Conservation (phyloP, 768 basidiomycete species). For the Terana coerulea region DNA sequence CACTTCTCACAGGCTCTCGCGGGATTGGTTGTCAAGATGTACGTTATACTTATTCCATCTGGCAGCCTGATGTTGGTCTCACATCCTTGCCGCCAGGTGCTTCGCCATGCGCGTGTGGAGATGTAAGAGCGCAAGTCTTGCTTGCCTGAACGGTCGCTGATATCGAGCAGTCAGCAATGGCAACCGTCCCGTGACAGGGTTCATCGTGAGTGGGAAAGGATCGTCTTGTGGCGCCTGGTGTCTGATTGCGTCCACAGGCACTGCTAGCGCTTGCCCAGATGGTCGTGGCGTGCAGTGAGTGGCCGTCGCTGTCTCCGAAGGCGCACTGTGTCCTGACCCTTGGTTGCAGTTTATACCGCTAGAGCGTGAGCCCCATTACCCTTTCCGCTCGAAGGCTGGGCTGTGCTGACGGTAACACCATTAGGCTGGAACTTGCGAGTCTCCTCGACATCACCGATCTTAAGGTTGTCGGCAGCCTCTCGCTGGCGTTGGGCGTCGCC, state of each 20-base stretch:
- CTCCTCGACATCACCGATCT: conserved; percentile 35
- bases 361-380: conserved; percentile 4
- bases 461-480: conserved; percentile 44
- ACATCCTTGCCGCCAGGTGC: conserved; percentile 30
- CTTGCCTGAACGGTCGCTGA: no score
- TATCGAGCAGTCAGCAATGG: conserved; percentile 46
- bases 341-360: conserved; percentile 12
- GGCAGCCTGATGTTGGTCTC: background rate
- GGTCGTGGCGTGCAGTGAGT: conserved; percentile 39
- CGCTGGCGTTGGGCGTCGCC: conserved; percentile 45
- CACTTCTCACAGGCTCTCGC: conserved; percentile 41
- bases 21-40: conserved; percentile 56
- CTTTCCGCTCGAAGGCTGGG: background rate
- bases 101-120: conserved; percentile 62
- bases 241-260: conserved; percentile 30
- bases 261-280: conserved; percentile 47
- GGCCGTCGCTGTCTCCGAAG: background rate
- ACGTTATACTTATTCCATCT: conserved; percentile 20
- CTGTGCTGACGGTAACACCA: no score
- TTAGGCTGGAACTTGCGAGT: conserved; percentile 8
- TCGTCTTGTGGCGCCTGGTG: background rate
- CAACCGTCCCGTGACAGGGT: conserved; percentile 42
- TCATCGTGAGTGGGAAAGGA: conserved; percentile 37
- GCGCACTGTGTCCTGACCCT: background rate
- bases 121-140: conserved; percentile 43